Percentiles rank a stretch among this genome's conserved stretches.
phyloP scores from a whole-genome alignment of 2,329 filamentous ascomycete genomes.

The Colletotrichum scovillei region DNA sequence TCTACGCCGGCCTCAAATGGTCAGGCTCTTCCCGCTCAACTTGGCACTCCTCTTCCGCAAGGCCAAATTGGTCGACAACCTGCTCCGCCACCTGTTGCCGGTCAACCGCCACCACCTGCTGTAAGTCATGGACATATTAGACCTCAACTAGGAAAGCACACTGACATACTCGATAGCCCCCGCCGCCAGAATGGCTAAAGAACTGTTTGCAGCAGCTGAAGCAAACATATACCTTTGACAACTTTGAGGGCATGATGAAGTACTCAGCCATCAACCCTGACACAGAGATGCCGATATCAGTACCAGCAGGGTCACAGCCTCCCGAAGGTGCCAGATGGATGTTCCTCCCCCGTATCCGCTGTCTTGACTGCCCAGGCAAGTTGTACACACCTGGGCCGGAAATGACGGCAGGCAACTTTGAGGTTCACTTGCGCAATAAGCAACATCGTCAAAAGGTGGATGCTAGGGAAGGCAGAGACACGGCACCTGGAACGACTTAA shows the following conservation, averaged over 20 bases:
- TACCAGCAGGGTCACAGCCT: constrained; percentile 58
- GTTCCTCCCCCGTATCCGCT: constrained; percentile 90
- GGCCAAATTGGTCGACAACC: constrained; percentile 75
- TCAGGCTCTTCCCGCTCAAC: constrained; percentile 36
- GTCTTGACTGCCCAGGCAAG: constrained; percentile 92
- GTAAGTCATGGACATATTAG: constrained; percentile 61
- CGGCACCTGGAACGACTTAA: constrained; percentile 28
- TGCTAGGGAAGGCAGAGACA: constrained; percentile 43
- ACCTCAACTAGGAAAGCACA: neutral
- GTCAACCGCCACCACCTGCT: constrained; percentile 65
- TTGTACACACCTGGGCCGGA: constrained; percentile 91
- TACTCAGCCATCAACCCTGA: constrained; percentile 82
- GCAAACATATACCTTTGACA: constrained; percentile 80
- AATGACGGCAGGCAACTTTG: constrained; percentile 88
- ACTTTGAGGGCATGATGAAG: constrained; percentile 92
- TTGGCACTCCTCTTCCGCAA: constrained; percentile 50
- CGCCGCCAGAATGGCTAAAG: constrained; percentile 87
- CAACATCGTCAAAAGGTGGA: constrained; percentile 78
- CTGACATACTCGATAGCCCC: constrained; percentile 66
- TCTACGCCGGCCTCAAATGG: constrained; percentile 48
- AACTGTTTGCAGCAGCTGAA: constrained; percentile 77
- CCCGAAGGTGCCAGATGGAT: constrained; percentile 78
- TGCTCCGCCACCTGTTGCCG: constrained; percentile 70
- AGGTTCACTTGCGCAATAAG: constrained; percentile 90
- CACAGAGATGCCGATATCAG: constrained; percentile 73